phyloP scores from a whole-genome alignment of 2,329 filamentous ascomycete genomes.

The Colletotrichum lentis region DNA sequence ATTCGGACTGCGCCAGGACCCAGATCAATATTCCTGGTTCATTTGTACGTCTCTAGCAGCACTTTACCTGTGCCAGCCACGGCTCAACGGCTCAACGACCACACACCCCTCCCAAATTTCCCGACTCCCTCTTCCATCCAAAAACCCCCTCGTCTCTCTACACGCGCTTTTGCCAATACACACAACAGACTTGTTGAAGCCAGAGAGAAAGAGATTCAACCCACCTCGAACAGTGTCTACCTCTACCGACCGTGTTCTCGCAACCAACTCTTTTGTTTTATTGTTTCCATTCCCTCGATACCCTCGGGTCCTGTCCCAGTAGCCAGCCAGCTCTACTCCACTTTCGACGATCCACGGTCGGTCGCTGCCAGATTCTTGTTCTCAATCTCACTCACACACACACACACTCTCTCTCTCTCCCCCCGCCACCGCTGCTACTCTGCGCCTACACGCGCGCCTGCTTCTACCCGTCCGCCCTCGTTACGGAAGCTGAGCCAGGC shows the following conservation, averaged over 20 bases:
- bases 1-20: slow-evolving; percentile 8
- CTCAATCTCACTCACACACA: background rate
- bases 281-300: slow-evolving; percentile 13
- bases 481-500: slow-evolving; percentile 42
- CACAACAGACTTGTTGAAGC: slow-evolving; percentile 8
- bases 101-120: background rate
- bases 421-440: slow-evolving; percentile 14
- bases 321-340: slow-evolving; percentile 3
- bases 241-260: slow-evolving; percentile 15
- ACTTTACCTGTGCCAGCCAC: slow-evolving; percentile 27
- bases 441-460: slow-evolving; percentile 12
- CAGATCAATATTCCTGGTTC: slow-evolving; percentile 18
- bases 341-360: slow-evolving; percentile 11
- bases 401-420: background rate
- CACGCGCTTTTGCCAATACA: slow-evolving; percentile 8
- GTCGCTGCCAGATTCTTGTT: slow-evolving; percentile 16
- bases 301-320: background rate
- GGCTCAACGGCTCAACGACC: background rate
- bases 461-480: slow-evolving; percentile 21
- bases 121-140: slow-evolving; percentile 24
- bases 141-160: slow-evolving; percentile 16
- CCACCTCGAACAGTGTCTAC: slow-evolving; percentile 19
- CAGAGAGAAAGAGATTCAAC: slow-evolving; percentile 25
- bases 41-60: slow-evolving; percentile 29
- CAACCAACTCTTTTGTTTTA: background rate